Percentiles rank a stretch among this genome's conserved stretches.
phyloP scores from a whole-genome alignment of 2,329 filamentous ascomycete species.

The Penicillium fuscoglaucum region DNA sequence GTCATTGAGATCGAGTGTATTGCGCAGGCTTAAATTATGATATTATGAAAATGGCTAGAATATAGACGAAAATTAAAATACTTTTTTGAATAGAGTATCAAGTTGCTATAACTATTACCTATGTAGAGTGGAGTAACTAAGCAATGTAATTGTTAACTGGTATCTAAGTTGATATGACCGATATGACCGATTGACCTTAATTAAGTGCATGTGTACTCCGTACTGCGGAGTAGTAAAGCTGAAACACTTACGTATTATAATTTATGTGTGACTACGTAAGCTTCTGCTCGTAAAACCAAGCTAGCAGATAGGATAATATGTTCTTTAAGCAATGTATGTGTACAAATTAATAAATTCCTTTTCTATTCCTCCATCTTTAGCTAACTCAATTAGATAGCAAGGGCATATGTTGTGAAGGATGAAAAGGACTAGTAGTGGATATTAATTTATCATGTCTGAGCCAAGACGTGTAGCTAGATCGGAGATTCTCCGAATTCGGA shows the following conservation, averaged over 20 bases:
- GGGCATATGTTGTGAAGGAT: background rate
- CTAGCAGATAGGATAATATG: no score
- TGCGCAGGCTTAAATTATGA: conserved; percentile 36
- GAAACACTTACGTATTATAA: background rate
- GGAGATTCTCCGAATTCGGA: background rate
- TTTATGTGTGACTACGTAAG: no score
- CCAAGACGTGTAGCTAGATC: background rate
- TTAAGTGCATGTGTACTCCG: background rate
- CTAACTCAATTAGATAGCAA: background rate
- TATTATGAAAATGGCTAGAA: background rate
- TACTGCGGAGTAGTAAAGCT: background rate
- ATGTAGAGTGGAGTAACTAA: background rate
- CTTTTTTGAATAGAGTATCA: background rate
- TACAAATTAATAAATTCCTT: background rate
- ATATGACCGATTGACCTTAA: background rate
- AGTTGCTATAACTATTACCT: background rate
- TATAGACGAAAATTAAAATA: background rate
- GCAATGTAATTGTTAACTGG: background rate
- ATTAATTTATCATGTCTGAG: background rate
- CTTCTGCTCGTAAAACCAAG: no score
- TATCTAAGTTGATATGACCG: background rate
- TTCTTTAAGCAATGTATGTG: no score
- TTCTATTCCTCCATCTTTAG: background rate
- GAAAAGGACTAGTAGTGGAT: background rate
- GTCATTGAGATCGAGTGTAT: conserved; percentile 51